Conservation (phyloP, 2,329 filamentous ascomycete genomes). For the Microcera coccophila region DNA sequence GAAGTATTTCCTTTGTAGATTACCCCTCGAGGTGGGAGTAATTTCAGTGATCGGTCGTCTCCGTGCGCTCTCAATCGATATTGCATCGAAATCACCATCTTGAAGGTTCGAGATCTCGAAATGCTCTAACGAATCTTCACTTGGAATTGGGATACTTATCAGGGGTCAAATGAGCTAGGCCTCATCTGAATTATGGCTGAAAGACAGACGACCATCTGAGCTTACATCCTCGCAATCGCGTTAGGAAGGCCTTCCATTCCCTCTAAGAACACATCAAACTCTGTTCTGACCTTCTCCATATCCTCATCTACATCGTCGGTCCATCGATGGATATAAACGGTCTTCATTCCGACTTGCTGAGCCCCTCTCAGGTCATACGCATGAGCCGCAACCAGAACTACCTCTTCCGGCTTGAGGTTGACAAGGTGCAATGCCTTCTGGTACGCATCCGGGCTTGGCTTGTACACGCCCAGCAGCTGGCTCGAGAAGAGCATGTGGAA, state of each 20-base stretch:
- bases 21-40: too few relatives aligned
- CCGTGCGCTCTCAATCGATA: too few relatives aligned
- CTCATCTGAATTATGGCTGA: neutral
- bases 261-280: constrained; percentile 16
- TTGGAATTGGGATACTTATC: too few relatives aligned
- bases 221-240: constrained; percentile 6
- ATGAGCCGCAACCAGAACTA: constrained; percentile 52
- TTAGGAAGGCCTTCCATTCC: constrained; percentile 14
- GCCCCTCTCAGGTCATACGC: constrained; percentile 51
- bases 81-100: too few relatives aligned
- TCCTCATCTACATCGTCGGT: constrained; percentile 49
- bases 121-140: too few relatives aligned
- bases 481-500: constrained; percentile 53
- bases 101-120: too few relatives aligned
- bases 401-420: constrained; percentile 42
- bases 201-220: neutral
- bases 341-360: constrained; percentile 45
- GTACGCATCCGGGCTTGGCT: constrained; percentile 47
- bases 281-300: constrained; percentile 10
- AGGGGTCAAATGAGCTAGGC: too few relatives aligned
- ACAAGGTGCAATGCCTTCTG: constrained; percentile 42
- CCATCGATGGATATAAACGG: constrained; percentile 49
- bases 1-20: too few relatives aligned
- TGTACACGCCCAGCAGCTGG: constrained; percentile 46
- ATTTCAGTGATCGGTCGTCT: too few relatives aligned